A percentile compares a stretch with the other conserved stretches of the same genome.
These are phyloP conservation scores for Phaseolus coccineus DNA, from an alignment of 331 rosid species.

Conservation along the genomic window DNA sequence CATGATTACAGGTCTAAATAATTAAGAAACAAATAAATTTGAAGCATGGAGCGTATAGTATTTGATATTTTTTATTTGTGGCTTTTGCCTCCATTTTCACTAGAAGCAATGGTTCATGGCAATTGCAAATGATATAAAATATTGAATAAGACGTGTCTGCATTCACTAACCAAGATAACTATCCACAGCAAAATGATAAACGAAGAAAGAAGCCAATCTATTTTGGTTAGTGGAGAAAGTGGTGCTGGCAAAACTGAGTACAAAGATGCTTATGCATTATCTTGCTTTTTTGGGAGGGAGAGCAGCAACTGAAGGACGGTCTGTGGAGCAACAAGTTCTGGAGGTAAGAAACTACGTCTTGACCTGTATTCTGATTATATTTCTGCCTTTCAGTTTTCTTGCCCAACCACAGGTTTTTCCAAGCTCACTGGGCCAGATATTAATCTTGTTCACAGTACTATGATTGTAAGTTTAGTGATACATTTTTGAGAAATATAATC, in stretches of 20 bases:
- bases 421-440: too few species aligned
- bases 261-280: slow-evolving; percentile 98
- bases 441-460: too few species aligned
- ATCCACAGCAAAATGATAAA: slow-evolving; percentile 55
- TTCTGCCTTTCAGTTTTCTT: neutral
- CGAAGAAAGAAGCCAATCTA: slow-evolving; percentile 77
- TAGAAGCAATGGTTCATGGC: neutral
- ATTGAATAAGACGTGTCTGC: neutral
- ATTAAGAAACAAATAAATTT: neutral
- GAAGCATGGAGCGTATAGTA: neutral
- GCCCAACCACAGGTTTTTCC: too few species aligned
- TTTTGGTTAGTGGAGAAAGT: slow-evolving; percentile 99
- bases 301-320: slow-evolving; percentile 57
- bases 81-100: slow-evolving; percentile 17
- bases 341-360: slow-evolving; percentile 46
- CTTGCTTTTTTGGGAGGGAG: slow-evolving; percentile 98
- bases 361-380: neutral
- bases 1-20: neutral
- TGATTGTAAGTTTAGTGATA: neutral
- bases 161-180: slow-evolving; percentile 23
- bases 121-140: neutral
- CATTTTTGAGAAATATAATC: neutral
- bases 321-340: slow-evolving; percentile 62
- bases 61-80: neutral
- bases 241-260: slow-evolving; percentile 99